These are phyloP conservation scores for Punica granatum DNA, from an alignment of 345 rosid species.

Conservation along the genomic window DNA sequence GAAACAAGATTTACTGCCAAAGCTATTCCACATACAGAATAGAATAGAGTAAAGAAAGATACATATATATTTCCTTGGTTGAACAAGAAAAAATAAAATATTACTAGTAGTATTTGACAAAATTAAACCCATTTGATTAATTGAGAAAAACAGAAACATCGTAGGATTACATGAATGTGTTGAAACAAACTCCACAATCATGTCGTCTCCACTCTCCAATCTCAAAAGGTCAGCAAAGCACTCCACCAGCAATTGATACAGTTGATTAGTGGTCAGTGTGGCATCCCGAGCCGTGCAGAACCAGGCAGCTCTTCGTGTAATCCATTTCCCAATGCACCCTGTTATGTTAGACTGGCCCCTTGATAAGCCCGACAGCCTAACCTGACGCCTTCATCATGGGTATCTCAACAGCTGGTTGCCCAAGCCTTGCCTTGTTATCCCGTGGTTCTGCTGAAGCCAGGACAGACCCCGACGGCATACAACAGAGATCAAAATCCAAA, in stretches of 20 bases:
- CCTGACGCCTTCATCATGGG: not conserved
- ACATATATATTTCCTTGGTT: too few species aligned
- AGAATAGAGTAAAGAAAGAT: too few species aligned
- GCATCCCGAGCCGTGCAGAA: not conserved
- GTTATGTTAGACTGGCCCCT: not conserved
- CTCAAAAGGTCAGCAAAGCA: not conserved
- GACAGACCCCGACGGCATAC: not conserved
- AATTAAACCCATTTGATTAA: too few species aligned
- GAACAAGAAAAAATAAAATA: too few species aligned
- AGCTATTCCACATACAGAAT: too few species aligned
- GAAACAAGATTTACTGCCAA: too few species aligned
- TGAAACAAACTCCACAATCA: too few species aligned
- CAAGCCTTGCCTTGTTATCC: not conserved
- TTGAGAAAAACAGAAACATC: too few species aligned
- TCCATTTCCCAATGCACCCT: not conserved
- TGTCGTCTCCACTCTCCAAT: too few species aligned
- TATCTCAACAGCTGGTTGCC: not conserved
- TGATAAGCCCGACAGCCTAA: not conserved
- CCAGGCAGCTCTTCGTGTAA: not conserved
- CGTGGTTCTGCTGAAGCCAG: not conserved
- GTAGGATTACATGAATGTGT: too few species aligned
- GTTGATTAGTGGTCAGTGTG: not conserved
- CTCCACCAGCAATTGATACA: not conserved
- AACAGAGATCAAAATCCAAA: not conserved
- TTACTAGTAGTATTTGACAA: too few species aligned